Conservation (phyloP, 495 filamentous ascomycete genomes). For the Jackrogersella multiformis region DNA sequence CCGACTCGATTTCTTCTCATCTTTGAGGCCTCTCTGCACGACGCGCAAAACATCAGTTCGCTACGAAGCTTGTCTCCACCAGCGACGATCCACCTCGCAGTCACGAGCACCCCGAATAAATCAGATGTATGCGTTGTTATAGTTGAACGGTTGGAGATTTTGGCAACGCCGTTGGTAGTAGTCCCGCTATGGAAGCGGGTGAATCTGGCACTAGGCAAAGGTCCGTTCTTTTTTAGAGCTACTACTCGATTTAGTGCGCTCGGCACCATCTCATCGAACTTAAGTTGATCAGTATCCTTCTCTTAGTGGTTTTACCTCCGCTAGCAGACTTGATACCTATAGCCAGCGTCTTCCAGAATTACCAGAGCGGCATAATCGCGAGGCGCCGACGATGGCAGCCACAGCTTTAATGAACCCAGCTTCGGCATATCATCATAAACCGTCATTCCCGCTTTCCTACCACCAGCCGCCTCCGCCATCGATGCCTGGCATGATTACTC, state of each 20-base stretch:
- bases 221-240: slow-evolving; percentile 50
- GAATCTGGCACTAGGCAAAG: slow-evolving; percentile 60
- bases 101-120: slow-evolving; percentile 26
- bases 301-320: slow-evolving; percentile 43
- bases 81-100: slow-evolving; percentile 21
- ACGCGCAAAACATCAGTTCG: slow-evolving; percentile 1
- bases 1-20: slow-evolving; percentile 19
- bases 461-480: slow-evolving; percentile 49
- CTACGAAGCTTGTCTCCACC: slow-evolving; percentile 6
- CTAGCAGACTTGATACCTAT: slow-evolving; percentile 46
- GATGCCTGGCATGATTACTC: slow-evolving; percentile 57
- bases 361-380: slow-evolving; percentile 49
- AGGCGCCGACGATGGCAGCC: slow-evolving; percentile 57
- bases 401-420: slow-evolving; percentile 58
- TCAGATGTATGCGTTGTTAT: slow-evolving; percentile 47
- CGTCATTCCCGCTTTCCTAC: slow-evolving; percentile 50
- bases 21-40: slow-evolving; percentile 3
- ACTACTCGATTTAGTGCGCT: slow-evolving; percentile 31
- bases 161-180: slow-evolving; percentile 45
- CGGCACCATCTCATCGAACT: slow-evolving; percentile 28
- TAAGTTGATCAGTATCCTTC: slow-evolving; percentile 44
- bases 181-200: slow-evolving; percentile 64
- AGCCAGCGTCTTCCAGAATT: slow-evolving; percentile 49
- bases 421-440: slow-evolving; percentile 54
- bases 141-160: slow-evolving; percentile 45